Percentiles rank a stretch among this genome's conserved stretches.
These are phyloP conservation scores for Moesziomyces sp. DNA, from an alignment of 1,284 basidiomycete species.

Conservation along the genomic window DNA sequence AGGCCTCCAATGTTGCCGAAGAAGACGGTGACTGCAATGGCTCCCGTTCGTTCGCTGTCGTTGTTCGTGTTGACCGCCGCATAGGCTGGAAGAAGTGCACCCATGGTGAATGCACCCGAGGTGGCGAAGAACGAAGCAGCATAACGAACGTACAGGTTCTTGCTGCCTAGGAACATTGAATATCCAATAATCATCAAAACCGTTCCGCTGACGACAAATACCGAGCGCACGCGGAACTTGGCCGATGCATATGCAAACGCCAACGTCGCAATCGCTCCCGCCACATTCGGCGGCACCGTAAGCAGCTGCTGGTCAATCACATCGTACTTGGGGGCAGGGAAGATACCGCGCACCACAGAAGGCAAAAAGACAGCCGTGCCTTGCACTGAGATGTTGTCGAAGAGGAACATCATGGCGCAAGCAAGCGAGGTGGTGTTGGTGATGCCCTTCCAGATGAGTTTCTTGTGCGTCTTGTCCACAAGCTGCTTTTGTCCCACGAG, in stretches of 20 bases:
- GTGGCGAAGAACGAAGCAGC: slow-evolving; percentile 62
- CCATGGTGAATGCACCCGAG: slow-evolving; percentile 64
- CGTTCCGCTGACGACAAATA: slow-evolving; percentile 56
- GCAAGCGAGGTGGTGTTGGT: slow-evolving; percentile 46
- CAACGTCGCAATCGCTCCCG: slow-evolving; percentile 60
- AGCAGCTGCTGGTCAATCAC: slow-evolving; percentile 66
- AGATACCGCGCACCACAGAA: slow-evolving; percentile 67
- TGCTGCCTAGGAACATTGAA: slow-evolving; percentile 58
- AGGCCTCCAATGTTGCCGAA: slow-evolving; percentile 65
- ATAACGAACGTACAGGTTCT: slow-evolving; percentile 54
- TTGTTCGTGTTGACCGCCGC: slow-evolving; percentile 61
- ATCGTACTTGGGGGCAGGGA: slow-evolving; percentile 57
- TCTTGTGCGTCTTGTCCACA: slow-evolving; percentile 45
- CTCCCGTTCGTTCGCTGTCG: slow-evolving; percentile 59
- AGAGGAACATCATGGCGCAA: slow-evolving; percentile 65
- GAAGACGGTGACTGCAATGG: slow-evolving; percentile 61
- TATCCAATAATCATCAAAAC: slow-evolving; percentile 66
- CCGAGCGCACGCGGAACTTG: slow-evolving; percentile 61
- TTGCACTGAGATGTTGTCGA: slow-evolving; percentile 66
- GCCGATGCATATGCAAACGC: slow-evolving; percentile 59
- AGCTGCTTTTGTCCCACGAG: slow-evolving; percentile 43
- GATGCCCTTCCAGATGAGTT: slow-evolving; percentile 46
- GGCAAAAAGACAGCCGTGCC: slow-evolving; percentile 66
- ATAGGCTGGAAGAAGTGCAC: slow-evolving; percentile 51
- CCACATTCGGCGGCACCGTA: slow-evolving; percentile 68